Evolutionary conservation across 306 rosid species (phyloP), one percentile per base, ranked within the genome.

Genomic region (barrel medic (Medicago truncatula)): DNA sequence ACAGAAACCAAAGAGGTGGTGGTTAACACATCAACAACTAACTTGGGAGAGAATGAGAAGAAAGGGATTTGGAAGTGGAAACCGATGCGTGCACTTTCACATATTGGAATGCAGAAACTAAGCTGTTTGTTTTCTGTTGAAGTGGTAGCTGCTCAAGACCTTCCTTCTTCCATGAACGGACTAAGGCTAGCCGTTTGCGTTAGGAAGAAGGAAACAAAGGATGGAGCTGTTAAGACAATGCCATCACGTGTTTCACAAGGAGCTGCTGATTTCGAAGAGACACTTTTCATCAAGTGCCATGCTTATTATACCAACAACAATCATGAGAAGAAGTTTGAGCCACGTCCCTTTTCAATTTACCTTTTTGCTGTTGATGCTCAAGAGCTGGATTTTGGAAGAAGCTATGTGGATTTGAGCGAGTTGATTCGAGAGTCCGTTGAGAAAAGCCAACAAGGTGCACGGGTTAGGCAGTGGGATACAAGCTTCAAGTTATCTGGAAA

Each of bases 31-130:
- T 71, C 85, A 57, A 69, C 67, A 52, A 62, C 67, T 64, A 57
- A 73, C 52, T 63, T 78, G 1, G 85, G 73, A 17, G 90, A 54
- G 28, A 54, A 16, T 62, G 77, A 90, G 65, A 90, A 86, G 88
- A 95, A 89, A 56, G 96, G 97, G 47, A 86, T 95, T 41, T 95
- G 99, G 99, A 92, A 84, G 23, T 96, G 99, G 99, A 96, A 90
- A 85, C 97, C 99, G 14, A 79, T 96, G 15, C 78, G 98, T 8
- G 99, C 96, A 38, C 83, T 96, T n/a, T 83, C 98, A 3, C 99
- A 85, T 68, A 90, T 96, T 69, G 91, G 96, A 73, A 96, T 84
- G 98, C 87, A 89, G 15, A 92, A 96, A 81, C 56, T 92, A 15
- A 90, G 96, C 71, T 95, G 96, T 76, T 73, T 96, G 83, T 89